phyloP scores from a whole-genome alignment of 2,329 filamentous ascomycete species.

The Trichophyton rubrum region DNA sequence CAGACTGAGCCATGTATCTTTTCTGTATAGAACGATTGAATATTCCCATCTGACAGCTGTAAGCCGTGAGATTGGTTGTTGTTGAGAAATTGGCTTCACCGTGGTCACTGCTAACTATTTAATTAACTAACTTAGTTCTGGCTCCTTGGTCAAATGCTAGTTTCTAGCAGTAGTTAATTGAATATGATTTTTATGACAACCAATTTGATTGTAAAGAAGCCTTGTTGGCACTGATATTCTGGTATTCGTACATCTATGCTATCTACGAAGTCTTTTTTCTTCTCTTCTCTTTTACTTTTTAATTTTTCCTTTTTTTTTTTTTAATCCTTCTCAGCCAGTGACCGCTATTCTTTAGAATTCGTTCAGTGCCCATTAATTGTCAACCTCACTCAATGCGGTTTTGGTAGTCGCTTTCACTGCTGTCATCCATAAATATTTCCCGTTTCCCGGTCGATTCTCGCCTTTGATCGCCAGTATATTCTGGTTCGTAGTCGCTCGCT shows the following conservation, averaged over 20 bases:
- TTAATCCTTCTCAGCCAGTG: background rate
- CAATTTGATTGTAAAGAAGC: background rate
- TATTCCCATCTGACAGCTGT: too few relatives aligned
- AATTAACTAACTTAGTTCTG: background rate
- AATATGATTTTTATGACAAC: too few relatives aligned
- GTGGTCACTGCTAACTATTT: background rate
- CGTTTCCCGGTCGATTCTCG: background rate
- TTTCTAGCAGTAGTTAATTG: too few relatives aligned
- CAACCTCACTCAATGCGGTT: background rate
- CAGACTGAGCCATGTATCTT: constrained; percentile 10
- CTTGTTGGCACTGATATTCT: background rate
- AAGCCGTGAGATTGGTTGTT: background rate
- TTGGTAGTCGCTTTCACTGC: background rate
- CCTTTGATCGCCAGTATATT: background rate
- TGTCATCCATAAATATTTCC: background rate
- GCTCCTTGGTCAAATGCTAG: too few relatives aligned
- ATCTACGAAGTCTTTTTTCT: background rate
- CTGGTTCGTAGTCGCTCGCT: background rate
- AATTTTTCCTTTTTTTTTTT: background rate
- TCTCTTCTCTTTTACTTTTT: background rate
- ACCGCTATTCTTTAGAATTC: too few relatives aligned
- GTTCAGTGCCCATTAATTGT: too few relatives aligned
- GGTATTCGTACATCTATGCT: background rate
- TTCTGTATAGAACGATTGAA: background rate
- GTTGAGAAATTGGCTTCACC: background rate